Evolutionary conservation across 768 basidiomycete species (phyloP), one percentile per base, ranked within the genome.

Genomic region (Boletus sp.): DNA sequence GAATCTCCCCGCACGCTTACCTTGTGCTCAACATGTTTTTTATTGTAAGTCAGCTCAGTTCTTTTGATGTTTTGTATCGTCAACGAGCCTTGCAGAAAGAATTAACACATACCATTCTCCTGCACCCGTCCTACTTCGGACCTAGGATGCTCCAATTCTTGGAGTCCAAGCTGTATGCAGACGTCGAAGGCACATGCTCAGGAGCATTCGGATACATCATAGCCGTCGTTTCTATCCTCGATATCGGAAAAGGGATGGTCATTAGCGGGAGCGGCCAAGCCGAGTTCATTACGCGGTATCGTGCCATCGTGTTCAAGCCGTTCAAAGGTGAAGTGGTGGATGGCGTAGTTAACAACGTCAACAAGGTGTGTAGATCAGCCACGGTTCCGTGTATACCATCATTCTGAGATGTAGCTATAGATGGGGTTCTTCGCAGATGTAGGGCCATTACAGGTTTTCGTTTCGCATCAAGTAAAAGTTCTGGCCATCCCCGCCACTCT

Each of bases 361-460:
- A 87, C 72, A 97, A 97, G 83, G 96, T 94, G 63, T 66, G 86
- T 35, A 18, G 12, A 24, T 47, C 17, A 14, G 54, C 7, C 35
- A 12, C 32, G 10, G 4, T 41, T 30, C 39, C 18, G 7, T 45
- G 9, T 18, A 24, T 15, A 2, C 14, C 7, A 1, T 32, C 14
- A 8, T 58, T 36, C 57, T 64, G 35, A 64, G 7, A 37, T 12
- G 5, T 17, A 24, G 2, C 17, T 15, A 28, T 61, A 98, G 96
- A 97, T 98, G 94, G 97, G 97, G 2, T 97, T 99, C 76, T 98
- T 98, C 64, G 93, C 92, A 50, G 94, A 97, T 61, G 94, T 95
- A 47, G 97, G 97, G 35, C 97, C 97, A 14, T 70, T 98, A 57
- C 84, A 86, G 28, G 93, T 97, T 47, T 99, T 99, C 71, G 92